Evolutionary conservation across 345 rosid species (phyloP).

Genomic region (Arabis alpina): DNA sequence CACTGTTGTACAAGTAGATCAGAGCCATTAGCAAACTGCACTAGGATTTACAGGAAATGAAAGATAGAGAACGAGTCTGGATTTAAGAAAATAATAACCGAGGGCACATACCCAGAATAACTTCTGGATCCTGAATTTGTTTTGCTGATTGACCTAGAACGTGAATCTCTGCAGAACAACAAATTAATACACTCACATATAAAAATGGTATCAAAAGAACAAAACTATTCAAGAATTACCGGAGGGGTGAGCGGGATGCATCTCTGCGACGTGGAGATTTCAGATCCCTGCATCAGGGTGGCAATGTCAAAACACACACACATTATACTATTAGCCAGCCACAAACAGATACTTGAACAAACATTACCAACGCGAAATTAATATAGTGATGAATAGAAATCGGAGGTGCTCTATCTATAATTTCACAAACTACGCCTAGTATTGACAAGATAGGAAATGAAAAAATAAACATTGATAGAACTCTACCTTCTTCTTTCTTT

Average conservation of each 20-base stretch:
- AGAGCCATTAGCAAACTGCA: constrained; percentile 24
- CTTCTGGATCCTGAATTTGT: constrained; percentile 70
- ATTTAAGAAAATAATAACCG: not conserved
- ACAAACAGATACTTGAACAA: not conserved
- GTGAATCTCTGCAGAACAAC: constrained; percentile 54
- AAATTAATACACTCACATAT: constrained; percentile 7
- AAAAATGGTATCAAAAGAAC: constrained; percentile 5
- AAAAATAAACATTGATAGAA: constrained; percentile 9
- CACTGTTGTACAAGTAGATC: constrained; percentile 40
- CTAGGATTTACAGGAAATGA: not conserved
- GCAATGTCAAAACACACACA: constrained; percentile 12
- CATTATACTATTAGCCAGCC: not conserved
- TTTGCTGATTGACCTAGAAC: constrained; percentile 58
- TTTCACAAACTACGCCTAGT: constrained; percentile 1
- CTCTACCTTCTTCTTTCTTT: constrained; percentile 69
- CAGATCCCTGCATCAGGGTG: constrained; percentile 45
- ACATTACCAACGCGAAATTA: not conserved
- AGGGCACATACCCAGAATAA: constrained; percentile 57
- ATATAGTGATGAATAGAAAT: not conserved
- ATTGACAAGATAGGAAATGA: not conserved
- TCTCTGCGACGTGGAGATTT: constrained; percentile 46
- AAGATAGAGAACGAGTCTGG: constrained; percentile 10
- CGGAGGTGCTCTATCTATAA: not conserved
- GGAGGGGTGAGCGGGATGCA: constrained; percentile 42
- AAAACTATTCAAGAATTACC: constrained; percentile 37